Percentiles rank a stretch among this genome's conserved stretches.
phyloP scores from a whole-genome alignment of 441 rosid genomes.

The Erodium trifolium region DNA sequence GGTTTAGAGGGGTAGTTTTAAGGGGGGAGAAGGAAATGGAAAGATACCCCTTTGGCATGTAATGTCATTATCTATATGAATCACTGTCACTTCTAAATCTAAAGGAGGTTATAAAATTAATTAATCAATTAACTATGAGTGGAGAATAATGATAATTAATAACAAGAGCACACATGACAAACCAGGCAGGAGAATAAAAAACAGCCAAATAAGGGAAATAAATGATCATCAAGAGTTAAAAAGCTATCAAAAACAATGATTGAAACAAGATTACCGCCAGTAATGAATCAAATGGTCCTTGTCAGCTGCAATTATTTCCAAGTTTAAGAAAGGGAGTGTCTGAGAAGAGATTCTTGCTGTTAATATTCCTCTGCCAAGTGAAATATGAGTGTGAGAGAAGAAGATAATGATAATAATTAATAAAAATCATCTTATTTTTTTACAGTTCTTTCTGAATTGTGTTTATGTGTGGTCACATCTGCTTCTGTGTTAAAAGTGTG shows the following conservation, averaged over 20 bases:
- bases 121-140: background rate
- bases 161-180: conserved; percentile 7
- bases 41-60: background rate
- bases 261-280: background rate
- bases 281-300: background rate
- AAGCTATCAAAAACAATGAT: background rate
- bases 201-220: background rate
- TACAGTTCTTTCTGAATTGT: conserved; percentile 1
- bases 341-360: conserved; percentile 33
- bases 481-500: conserved; percentile 14
- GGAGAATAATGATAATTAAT: conserved; percentile 3
- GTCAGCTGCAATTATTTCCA: conserved; percentile 8
- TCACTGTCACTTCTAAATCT: background rate
- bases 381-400: background rate
- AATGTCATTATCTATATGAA: background rate
- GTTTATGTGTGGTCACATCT: conserved; percentile 32
- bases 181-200: background rate
- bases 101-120: background rate
- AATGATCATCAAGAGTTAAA: background rate
- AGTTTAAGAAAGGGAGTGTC: conserved; percentile 19
- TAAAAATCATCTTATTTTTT: background rate
- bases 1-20: background rate
- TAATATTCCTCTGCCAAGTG: conserved; percentile 37
- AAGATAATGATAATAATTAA: too few relatives aligned
- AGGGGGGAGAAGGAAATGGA: background rate